Percentiles rank a stretch among this genome's conserved stretches.
These are phyloP conservation scores for Boeremia exigua DNA, from an alignment of 2,329 filamentous ascomycete species.

Conservation along the genomic window DNA sequence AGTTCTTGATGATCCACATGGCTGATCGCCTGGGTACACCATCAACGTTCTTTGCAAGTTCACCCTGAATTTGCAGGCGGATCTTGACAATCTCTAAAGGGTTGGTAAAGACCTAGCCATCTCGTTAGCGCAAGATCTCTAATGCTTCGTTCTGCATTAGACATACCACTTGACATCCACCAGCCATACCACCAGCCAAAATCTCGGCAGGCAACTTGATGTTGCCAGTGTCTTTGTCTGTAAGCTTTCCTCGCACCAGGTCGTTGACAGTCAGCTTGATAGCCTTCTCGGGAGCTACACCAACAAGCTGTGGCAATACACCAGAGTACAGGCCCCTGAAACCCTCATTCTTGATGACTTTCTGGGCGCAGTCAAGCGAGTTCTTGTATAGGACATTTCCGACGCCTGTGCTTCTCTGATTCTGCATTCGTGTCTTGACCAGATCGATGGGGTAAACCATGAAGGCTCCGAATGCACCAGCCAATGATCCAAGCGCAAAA, in stretches of 20 bases:
- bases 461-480: slow-evolving; percentile 96
- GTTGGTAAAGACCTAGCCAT: slow-evolving; percentile 84
- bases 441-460: slow-evolving; percentile 99
- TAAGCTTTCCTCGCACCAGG: slow-evolving; percentile 77
- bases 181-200: slow-evolving; percentile 85
- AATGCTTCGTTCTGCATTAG: not conserved
- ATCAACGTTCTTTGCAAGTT: slow-evolving; percentile 86
- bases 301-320: slow-evolving; percentile 91
- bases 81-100: slow-evolving; percentile 99
- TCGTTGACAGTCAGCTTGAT: slow-evolving; percentile 99
- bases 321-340: slow-evolving; percentile 90
- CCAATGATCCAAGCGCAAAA: slow-evolving; percentile 86
- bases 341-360: slow-evolving; percentile 92
- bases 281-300: slow-evolving; percentile 98
- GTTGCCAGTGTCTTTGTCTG: slow-evolving; percentile 72
- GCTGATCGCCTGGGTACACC: slow-evolving; percentile 86
- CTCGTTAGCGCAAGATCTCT: slow-evolving; percentile 14
- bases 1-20: slow-evolving; percentile 96
- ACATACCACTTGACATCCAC: slow-evolving; percentile 92
- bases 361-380: slow-evolving; percentile 91
- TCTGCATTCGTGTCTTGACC: slow-evolving; percentile 98
- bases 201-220: slow-evolving; percentile 78
- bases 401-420: slow-evolving; percentile 79
- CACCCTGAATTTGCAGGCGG: slow-evolving; percentile 94
- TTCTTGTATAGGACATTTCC: slow-evolving; percentile 95